A percentile compares a stretch with the other conserved stretches of the same genome.
These are phyloP conservation scores for Huiozyma naganishii DNA, from an alignment of 805 yeast species.

Conservation along the genomic window DNA sequence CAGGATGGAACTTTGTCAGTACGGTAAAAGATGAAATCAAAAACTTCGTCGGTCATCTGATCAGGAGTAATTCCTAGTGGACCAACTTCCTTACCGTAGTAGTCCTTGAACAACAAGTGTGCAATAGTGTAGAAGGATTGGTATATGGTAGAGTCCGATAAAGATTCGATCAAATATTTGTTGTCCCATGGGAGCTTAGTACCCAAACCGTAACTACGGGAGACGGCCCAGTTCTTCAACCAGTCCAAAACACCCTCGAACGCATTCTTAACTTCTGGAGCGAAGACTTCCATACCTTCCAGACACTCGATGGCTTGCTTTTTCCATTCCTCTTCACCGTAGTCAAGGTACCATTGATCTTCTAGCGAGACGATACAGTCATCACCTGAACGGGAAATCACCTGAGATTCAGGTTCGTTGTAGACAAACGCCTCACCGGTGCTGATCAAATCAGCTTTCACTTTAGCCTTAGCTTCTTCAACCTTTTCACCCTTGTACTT, in stretches of 20 bases:
- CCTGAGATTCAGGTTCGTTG: constrained; percentile 87
- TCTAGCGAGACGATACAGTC: constrained; percentile 93
- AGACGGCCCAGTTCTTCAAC: constrained; percentile 97
- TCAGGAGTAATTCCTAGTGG: constrained; percentile 65
- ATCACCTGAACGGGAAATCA: constrained; percentile 92
- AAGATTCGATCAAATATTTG: constrained; percentile 82
- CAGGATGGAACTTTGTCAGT: constrained; percentile 41
- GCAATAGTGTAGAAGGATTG: constrained; percentile 89
- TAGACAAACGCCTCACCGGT: constrained; percentile 76
- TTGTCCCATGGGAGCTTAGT: constrained; percentile 95
- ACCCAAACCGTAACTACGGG: constrained; percentile 94
- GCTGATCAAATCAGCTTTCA: constrained; percentile 69
- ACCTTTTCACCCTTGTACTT: constrained; percentile 81
- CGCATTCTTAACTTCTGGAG: constrained; percentile 77
- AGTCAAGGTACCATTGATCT: constrained; percentile 97
- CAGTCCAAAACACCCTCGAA: constrained; percentile 91
- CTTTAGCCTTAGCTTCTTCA: constrained; percentile 81
- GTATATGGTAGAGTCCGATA: constrained; percentile 92
- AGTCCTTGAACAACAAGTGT: constrained; percentile 78
- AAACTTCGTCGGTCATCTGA: constrained; percentile 85
- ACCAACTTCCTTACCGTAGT: constrained; percentile 69
- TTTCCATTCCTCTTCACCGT: constrained; percentile 92
- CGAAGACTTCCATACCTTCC: constrained; percentile 62
- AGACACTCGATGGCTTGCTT: constrained; percentile 70
- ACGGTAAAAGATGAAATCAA: constrained; percentile 79